Conservation (phyloP, 352 stramenopile species). For the Paralagenidium karlingii region DNA sequence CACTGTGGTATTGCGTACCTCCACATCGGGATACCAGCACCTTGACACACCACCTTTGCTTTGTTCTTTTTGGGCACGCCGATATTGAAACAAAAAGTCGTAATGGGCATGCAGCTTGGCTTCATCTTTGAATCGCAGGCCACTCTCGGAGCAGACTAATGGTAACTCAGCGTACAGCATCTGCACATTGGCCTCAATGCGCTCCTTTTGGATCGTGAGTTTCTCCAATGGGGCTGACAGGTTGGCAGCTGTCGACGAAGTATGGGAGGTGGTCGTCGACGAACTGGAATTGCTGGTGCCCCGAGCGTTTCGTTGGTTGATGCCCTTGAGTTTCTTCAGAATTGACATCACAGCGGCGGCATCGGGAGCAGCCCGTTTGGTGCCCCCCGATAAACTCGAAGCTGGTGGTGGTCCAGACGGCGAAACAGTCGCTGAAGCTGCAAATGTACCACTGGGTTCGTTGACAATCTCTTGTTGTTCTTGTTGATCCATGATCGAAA, state of each 20-base stretch:
- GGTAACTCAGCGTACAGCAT: constrained; percentile 75
- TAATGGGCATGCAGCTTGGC: constrained; percentile 64
- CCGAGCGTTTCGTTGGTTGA: background rate
- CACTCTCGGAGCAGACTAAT: constrained; percentile 69
- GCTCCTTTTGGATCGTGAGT: constrained; percentile 68
- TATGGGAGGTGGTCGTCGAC: constrained; percentile 4
- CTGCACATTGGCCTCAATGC: constrained; percentile 75
- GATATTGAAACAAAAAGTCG: constrained; percentile 82
- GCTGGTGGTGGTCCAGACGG: background rate
- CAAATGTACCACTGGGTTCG: background rate
- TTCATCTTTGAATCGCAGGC: constrained; percentile 68
- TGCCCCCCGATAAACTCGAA: no score
- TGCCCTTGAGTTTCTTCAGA: constrained; percentile 42
- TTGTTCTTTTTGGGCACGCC: constrained; percentile 66
- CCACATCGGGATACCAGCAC: constrained; percentile 74
- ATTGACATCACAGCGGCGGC: constrained; percentile 76
- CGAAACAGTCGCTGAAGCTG: background rate
- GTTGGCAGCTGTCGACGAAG: constrained; percentile 1
- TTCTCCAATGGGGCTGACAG: constrained; percentile 65
- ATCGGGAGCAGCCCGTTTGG: constrained; percentile 36
- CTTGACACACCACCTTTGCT: constrained; percentile 69
- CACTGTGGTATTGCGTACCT: no score
- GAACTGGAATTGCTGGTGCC: constrained; percentile 4
- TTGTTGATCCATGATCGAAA: background rate
- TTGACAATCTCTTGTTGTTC: constrained; percentile 1